phyloP scores from a whole-genome alignment of 768 basidiomycete genomes.

The Leccinum rimulosum region DNA sequence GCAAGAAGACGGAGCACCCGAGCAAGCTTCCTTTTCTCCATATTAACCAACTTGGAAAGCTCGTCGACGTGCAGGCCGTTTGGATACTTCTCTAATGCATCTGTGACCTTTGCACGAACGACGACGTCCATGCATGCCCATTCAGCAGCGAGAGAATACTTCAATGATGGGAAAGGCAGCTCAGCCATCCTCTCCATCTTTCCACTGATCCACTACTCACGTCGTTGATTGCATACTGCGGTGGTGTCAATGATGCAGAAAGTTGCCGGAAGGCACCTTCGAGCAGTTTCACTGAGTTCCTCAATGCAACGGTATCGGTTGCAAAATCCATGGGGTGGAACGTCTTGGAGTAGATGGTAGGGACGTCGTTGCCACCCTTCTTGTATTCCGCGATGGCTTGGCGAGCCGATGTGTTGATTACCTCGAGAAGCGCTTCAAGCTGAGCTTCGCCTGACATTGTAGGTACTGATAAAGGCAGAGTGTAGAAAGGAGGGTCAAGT shows the following conservation, averaged over 20 bases:
- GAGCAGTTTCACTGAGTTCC: conserved; percentile 25
- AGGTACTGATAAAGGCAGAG: not conserved
- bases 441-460: conserved; percentile 20
- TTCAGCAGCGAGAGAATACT: conserved; percentile 24
- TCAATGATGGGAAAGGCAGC: not conserved
- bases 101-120: not conserved
- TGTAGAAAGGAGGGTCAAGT: not conserved
- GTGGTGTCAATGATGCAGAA: conserved; percentile 25
- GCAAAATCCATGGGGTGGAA: conserved; percentile 24
- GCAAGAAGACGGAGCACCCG: conserved; percentile 33
- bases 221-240: conserved; percentile 26
- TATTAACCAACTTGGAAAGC: not conserved
- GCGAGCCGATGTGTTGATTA: conserved; percentile 29
- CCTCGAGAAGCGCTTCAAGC: conserved; percentile 15
- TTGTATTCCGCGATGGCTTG: conserved; percentile 27
- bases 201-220: conserved; percentile 6
- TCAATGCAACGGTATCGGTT: conserved; percentile 18
- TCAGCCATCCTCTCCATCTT: not conserved
- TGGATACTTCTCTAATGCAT: not conserved
- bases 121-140: conserved; percentile 27
- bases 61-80: not conserved
- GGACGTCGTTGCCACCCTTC: conserved; percentile 19
- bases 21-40: not conserved
- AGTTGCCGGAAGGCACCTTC: conserved; percentile 28
- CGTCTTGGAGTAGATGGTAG: conserved; percentile 22